Conservation (phyloP, 2,329 filamentous ascomycete species). For the Ceratocystis ficicola region DNA sequence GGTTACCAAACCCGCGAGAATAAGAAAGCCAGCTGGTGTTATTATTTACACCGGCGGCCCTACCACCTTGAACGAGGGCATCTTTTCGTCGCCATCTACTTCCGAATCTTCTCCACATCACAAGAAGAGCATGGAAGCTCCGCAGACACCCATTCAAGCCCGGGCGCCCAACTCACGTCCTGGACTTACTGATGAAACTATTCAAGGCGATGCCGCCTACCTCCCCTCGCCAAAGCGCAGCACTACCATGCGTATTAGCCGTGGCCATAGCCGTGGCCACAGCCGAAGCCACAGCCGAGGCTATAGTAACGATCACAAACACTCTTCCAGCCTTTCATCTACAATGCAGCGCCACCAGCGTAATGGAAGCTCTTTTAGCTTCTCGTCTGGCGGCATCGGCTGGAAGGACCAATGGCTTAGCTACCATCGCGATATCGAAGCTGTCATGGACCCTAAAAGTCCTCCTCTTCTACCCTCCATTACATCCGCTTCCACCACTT, state of each 20-base stretch:
- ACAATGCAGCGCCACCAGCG: slow-evolving; percentile 26
- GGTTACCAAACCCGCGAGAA: slow-evolving; percentile 24
- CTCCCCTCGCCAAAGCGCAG: slow-evolving; percentile 42
- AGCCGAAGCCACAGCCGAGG: background rate
- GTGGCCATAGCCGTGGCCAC: slow-evolving; percentile 26
- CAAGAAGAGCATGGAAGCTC: slow-evolving; percentile 36
- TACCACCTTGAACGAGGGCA: slow-evolving; percentile 9
- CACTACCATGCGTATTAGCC: slow-evolving; percentile 41
- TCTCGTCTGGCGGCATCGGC: slow-evolving; percentile 32
- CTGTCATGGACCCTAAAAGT: slow-evolving; percentile 3
- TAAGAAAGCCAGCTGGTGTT: slow-evolving; percentile 40
- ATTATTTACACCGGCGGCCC: slow-evolving; percentile 40
- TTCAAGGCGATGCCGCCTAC: slow-evolving; percentile 50
- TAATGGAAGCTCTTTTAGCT: slow-evolving; percentile 37
- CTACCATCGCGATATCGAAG: slow-evolving; percentile 23
- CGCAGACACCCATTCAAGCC: slow-evolving; percentile 39
- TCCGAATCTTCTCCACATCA: slow-evolving; percentile 28
- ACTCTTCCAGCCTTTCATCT: slow-evolving; percentile 11
- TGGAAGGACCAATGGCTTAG: slow-evolving; percentile 34
- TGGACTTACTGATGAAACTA: slow-evolving; percentile 48
- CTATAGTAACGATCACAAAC: slow-evolving; percentile 5
- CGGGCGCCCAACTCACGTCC: slow-evolving; percentile 50
- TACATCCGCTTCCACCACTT: background rate
- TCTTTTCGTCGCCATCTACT: slow-evolving; percentile 25
- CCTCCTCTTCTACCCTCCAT: background rate